These are phyloP conservation scores for Phialocephala subalpina DNA, from an alignment of 2,329 filamentous ascomycete species.

Conservation along the genomic window DNA sequence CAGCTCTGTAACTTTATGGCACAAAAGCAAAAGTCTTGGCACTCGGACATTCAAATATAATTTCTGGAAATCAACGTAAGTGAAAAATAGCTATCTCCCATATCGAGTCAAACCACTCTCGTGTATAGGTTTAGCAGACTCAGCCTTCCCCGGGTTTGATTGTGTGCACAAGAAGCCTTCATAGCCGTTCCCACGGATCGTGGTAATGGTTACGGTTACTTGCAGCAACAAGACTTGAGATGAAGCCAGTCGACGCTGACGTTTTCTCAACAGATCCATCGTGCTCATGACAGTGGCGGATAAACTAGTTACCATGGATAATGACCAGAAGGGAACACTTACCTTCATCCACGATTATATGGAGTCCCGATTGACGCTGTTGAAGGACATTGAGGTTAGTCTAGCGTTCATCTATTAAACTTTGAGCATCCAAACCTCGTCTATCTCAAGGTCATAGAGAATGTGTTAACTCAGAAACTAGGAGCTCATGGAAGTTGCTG, in stretches of 20 bases:
- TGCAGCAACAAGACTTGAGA: not conserved
- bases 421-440: not conserved
- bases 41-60: constrained; percentile 37
- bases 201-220: not conserved
- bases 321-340: constrained; percentile 39
- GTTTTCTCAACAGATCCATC: constrained; percentile 34
- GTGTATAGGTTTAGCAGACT: not conserved
- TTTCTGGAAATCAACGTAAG: constrained; percentile 48
- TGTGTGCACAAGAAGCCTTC: not conserved
- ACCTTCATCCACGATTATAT: constrained; percentile 61
- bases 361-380: constrained; percentile 59
- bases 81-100: constrained; percentile 6
- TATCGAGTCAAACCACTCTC: not conserved
- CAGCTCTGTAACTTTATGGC: constrained; percentile 37
- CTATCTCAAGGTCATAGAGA: not conserved
- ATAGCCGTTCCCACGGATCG: not conserved
- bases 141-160: not conserved
- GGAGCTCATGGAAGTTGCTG: constrained; percentile 62
- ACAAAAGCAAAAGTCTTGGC: constrained; percentile 31
- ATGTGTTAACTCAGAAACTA: constrained; percentile 41
- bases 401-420: not conserved
- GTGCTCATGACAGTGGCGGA: constrained; percentile 41
- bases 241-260: not conserved
- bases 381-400: constrained; percentile 48
- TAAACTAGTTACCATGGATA: constrained; percentile 37